Percentiles rank a stretch among this genome's conserved stretches.
Conservation (phyloP, 2,329 filamentous ascomycete species). For the Beauveria rudraprayagi region DNA sequence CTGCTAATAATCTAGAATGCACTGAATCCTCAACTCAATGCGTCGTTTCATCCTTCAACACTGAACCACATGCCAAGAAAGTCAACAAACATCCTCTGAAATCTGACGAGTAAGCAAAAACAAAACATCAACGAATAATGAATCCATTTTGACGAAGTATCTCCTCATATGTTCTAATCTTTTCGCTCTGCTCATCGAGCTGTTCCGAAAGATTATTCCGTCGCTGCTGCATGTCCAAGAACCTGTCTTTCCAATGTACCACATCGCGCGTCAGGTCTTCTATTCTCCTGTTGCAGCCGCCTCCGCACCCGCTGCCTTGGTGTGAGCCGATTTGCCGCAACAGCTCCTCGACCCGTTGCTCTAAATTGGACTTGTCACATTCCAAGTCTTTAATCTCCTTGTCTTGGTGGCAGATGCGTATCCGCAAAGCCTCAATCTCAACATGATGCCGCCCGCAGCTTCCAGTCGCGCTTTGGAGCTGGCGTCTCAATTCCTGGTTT, state of each 20-base stretch:
- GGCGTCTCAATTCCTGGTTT: constrained; percentile 31
- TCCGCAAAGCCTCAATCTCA: constrained; percentile 26
- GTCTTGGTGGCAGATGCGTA: constrained; percentile 27
- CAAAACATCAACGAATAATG: constrained; percentile 15
- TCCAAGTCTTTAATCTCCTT: constrained; percentile 29
- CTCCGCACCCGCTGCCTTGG: constrained; percentile 14
- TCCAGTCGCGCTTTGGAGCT: constrained; percentile 26
- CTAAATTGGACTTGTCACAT: constrained; percentile 29
- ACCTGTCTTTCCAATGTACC: constrained; percentile 27
- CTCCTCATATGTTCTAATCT: constrained; percentile 28
- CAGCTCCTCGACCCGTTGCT: constrained; percentile 26
- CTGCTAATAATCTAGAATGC: no score
- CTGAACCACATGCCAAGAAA: no score
- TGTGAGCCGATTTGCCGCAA: constrained; percentile 21
- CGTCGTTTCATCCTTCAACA: neutral
- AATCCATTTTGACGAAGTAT: constrained; percentile 24
- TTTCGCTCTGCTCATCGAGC: constrained; percentile 23
- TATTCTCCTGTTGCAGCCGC: constrained; percentile 24
- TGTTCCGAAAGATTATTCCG: constrained; percentile 22
- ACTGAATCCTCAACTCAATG: no score
- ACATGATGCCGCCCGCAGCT: constrained; percentile 22
- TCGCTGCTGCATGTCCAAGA: constrained; percentile 22
- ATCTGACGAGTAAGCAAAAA: neutral
- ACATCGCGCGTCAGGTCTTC: constrained; percentile 26
- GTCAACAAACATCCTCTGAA: neutral